phyloP scores from a whole-genome alignment of 306 rosid genomes.

The Rosa multiflora region DNA sequence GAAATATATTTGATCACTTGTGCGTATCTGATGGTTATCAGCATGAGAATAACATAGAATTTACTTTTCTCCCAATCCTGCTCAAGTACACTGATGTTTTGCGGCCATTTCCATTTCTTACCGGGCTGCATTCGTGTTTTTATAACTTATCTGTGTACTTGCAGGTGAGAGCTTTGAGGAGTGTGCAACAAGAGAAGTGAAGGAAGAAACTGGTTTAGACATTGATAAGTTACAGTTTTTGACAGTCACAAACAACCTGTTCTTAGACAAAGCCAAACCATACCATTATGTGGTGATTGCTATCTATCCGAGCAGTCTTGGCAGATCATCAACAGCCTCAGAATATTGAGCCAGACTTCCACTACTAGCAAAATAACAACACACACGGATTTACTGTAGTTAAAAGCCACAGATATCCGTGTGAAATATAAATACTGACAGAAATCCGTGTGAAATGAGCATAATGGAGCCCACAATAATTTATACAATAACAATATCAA shows the following conservation, averaged over 20 bases:
- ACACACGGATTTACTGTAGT: no score
- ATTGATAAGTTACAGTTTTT: conserved; percentile 38
- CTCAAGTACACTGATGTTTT: no score
- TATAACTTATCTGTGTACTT: neutral
- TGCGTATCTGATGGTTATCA: no score
- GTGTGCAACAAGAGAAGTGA: conserved; percentile 65
- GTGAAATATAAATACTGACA: no score
- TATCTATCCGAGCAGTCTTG: conserved; percentile 44
- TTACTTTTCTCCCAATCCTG: no score
- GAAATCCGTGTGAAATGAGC: no score
- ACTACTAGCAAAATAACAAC: conserved; percentile 77
- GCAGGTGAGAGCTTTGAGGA: conserved; percentile 79
- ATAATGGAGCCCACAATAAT: no score
- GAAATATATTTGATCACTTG: no score
- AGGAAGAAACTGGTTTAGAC: conserved; percentile 65
- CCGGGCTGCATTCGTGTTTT: neutral
- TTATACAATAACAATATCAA: no score
- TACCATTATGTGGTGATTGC: conserved; percentile 56
- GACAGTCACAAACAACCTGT: conserved; percentile 46
- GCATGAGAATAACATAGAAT: no score
- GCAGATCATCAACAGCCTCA: conserved; percentile 37
- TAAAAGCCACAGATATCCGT: no score
- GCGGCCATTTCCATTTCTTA: no score
- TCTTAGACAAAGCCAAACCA: conserved; percentile 38
- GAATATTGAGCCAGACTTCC: conserved; percentile 64